Conservation (phyloP, 2,329 filamentous ascomycete genomes). For the Madurella fahalii region DNA sequence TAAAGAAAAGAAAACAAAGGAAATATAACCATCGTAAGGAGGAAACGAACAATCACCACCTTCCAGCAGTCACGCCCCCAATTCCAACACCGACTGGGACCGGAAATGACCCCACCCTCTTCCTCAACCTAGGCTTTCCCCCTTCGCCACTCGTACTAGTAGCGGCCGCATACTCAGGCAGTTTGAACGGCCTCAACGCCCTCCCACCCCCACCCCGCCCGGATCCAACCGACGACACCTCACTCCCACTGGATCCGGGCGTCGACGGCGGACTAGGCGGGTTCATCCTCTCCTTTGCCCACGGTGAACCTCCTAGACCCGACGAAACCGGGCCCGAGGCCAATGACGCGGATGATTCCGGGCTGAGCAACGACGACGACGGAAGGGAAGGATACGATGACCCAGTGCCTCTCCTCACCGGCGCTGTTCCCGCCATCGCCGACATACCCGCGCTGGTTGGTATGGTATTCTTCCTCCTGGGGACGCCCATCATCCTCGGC, state of each 20-base stretch:
- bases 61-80: not conserved
- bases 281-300: not conserved
- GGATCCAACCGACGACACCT: not conserved
- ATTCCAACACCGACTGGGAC: not conserved
- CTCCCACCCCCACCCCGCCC: not conserved
- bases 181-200: not conserved
- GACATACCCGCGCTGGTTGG: not conserved
- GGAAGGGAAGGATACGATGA: too few relatives aligned
- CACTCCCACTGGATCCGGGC: not conserved
- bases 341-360: not conserved
- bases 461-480: not conserved
- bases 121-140: constrained; percentile 1
- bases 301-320: not conserved
- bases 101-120: not conserved
- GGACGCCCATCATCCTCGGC: not conserved
- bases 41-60: not conserved
- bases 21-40: too few relatives aligned
- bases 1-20: too few relatives aligned
- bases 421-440: too few relatives aligned
- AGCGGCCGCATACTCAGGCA: constrained; percentile 4
- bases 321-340: not conserved
- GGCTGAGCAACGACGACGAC: not conserved
- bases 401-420: too few relatives aligned
- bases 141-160: not conserved
- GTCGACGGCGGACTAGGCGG: not conserved